Conservation (phyloP, 352 stramenopile genomes). For the Phytophthora sp. region DNA sequence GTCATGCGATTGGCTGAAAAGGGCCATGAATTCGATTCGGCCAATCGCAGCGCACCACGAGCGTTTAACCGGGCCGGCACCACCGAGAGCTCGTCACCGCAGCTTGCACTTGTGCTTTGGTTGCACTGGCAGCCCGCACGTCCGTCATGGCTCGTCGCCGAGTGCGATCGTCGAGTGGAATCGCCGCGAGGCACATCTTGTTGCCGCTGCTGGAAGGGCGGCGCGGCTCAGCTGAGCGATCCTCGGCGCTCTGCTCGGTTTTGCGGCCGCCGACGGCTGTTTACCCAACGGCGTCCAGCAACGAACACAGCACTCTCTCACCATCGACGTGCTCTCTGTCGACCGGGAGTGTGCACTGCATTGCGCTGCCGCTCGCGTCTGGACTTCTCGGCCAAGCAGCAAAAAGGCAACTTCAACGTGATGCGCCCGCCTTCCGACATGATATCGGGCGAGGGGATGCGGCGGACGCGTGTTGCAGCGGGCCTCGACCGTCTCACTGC, state of each 20-base stretch:
- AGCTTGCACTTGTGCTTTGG: too few species aligned
- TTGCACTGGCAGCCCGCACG: too few species aligned
- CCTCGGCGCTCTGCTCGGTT: background rate
- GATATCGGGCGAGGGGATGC: constrained; percentile 4
- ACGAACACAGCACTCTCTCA: background rate
- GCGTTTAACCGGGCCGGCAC: background rate
- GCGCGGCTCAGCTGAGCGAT: background rate
- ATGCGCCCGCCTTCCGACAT: constrained; percentile 1
- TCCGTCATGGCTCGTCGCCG: too few species aligned
- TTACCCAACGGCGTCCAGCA: background rate
- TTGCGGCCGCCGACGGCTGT: background rate
- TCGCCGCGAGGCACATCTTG: background rate
- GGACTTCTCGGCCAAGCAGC: background rate
- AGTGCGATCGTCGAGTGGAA: too few species aligned
- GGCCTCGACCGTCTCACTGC: background rate
- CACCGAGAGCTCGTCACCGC: constrained; percentile 7
- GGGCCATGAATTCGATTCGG: background rate
- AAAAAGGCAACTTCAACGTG: constrained; percentile 25
- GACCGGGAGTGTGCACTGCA: background rate
- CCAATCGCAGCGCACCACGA: constrained; percentile 10
- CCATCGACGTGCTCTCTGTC: background rate
- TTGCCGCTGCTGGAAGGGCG: background rate
- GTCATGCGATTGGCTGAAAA: background rate
- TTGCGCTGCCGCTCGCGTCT: background rate
- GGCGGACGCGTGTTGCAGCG: background rate